phyloP scores from a whole-genome alignment of 805 yeast species.

The Pichia californica region DNA sequence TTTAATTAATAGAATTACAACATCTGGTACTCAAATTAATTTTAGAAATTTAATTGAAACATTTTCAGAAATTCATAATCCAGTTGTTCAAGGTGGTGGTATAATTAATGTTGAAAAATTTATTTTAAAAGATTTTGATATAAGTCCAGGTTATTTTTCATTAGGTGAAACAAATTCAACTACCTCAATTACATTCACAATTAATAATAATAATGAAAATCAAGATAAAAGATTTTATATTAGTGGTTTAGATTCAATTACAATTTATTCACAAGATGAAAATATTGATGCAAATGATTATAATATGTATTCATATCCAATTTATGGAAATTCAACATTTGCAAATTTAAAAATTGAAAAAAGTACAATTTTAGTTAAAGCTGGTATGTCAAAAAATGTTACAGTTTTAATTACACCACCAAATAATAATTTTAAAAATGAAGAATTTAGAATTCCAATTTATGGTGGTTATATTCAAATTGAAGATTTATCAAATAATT shows the following conservation, averaged over 20 bases:
- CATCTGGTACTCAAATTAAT: conserved; percentile 2
- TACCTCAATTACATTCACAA: conserved; percentile 2
- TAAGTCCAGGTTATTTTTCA: conserved; percentile 5
- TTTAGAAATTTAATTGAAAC: not conserved
- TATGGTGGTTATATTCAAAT: conserved; percentile 9
- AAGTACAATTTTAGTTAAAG: not conserved
- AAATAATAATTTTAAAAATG: not conserved
- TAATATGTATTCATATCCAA: conserved; percentile 6
- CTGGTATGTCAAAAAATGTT: conserved; percentile 1
- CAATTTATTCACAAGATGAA: conserved; percentile 3
- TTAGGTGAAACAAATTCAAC: conserved; percentile 2
- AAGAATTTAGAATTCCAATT: conserved; percentile 7
- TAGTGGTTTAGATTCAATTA: conserved; percentile 1
- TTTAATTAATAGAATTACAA: conserved; percentile 5
- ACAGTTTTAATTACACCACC: conserved; percentile 5
- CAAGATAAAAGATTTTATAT: not conserved
- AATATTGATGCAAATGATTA: not conserved
- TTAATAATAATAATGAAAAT: not conserved
- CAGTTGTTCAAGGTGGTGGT: conserved; percentile 10
- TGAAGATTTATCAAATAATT: not conserved
- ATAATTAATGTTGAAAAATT: not conserved
- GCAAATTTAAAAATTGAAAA: not conserved
- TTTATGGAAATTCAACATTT: not conserved
- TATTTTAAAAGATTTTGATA: not conserved
- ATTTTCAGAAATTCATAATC: not conserved